A percentile compares a stretch with the other conserved stretches of the same genome.
Conservation (phyloP, 495 filamentous ascomycete genomes). For the Chlorociboria aeruginascens region DNA sequence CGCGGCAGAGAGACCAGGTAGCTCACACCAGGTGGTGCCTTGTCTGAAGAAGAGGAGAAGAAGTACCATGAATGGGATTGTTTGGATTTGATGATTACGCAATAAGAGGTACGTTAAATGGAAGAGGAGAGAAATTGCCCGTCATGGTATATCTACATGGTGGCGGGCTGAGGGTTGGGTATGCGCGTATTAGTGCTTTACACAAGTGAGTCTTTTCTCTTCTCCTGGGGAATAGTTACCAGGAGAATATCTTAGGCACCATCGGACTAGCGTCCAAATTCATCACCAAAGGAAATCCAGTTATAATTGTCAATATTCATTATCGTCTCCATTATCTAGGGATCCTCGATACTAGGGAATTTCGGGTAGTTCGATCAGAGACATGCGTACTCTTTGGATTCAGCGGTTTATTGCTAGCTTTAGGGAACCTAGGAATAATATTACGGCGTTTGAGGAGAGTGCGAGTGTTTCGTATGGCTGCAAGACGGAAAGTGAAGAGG, state of each 20-base stretch:
- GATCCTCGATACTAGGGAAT: conserved; percentile 29
- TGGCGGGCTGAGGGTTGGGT: conserved; percentile 1
- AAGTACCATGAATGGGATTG: conserved; percentile 29
- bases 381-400: conserved; percentile 31
- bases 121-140: conserved; percentile 16
- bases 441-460: conserved; percentile 35
- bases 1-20: neutral
- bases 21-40: neutral
- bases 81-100: conserved; percentile 30
- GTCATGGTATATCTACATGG: conserved; percentile 34
- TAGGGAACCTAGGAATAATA: conserved; percentile 20
- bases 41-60: neutral
- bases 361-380: conserved; percentile 38
- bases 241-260: neutral
- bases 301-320: neutral
- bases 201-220: neutral
- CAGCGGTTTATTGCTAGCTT: conserved; percentile 31
- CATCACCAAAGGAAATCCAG: neutral
- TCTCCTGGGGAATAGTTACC: neutral
- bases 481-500: neutral
- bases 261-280: neutral
- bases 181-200: neutral
- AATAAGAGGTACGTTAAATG: conserved; percentile 9
- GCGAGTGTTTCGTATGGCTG: conserved; percentile 20
- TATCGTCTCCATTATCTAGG: conserved; percentile 22